Base-by-base conservation (phyloP, 179 eudicot species). In the Beta macrorhiza region DNA sequence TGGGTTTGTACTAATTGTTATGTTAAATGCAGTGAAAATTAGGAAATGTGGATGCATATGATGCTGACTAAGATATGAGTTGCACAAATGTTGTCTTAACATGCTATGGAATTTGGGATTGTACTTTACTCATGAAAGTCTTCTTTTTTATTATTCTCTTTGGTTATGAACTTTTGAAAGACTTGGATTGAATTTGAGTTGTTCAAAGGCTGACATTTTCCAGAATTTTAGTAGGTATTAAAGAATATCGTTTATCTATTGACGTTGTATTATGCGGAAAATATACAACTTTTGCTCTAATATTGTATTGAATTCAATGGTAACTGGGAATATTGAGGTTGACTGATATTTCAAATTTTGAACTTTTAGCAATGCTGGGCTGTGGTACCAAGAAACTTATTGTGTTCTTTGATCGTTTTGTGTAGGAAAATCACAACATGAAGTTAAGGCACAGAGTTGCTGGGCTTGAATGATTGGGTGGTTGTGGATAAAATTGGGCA, bases 361-460 rank as follows among this genome's bases (percentile, higher is more conserved):
- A 17, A 49, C 52, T 20, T 68, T 16, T 42, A 42, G 52, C 19
- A 32, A 14, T 69, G 61, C 19, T 82, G 11, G 51, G 32, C 1
- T 25, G 22, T 22, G 61, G 51, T 52, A 25, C 19, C 14, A 29
- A 59, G 22, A 45, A 42, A 68, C 76, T 84, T 72, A 76, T 20
- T 45, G 10, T 44, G n/a, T 56, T 78, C 47, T 14, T 9, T 19
- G 5, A 13, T 63, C 9, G 9, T 4, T 45, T 80, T 76, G 76
- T 73, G 47, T 87, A 93, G 98, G 98, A 93, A 75, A 86, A 83
- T 75, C 84, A 81, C 80, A 92, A 91, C 83, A 89, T 85, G 91
- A 90, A 79, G 83, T 86, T 93, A 89, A 89, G 98, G 89, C 80
- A 75, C 71, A 89, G 83, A 89, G 91, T 90, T 88, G 93, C 97